phyloP scores from a whole-genome alignment of 371 early-diverging fungal genomes.

The Cladochytrium tenue region DNA sequence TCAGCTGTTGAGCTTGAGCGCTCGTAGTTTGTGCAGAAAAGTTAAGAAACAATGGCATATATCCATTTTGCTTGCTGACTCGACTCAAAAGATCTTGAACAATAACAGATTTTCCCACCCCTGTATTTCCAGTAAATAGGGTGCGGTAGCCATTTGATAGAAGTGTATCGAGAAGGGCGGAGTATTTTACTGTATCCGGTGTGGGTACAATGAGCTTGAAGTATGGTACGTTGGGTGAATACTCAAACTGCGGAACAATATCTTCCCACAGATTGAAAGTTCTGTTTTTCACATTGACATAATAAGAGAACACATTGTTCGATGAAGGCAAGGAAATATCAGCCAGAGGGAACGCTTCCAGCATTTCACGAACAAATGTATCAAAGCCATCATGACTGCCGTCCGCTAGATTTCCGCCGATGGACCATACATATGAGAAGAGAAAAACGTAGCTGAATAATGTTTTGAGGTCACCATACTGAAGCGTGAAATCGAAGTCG shows the following conservation, averaged over 20 bases:
- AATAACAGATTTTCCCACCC: constrained; percentile 53
- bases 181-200: constrained; percentile 47
- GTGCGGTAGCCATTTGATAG: constrained; percentile 35
- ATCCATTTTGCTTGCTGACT: constrained; percentile 38
- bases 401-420: constrained; percentile 52
- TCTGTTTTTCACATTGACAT: constrained; percentile 36
- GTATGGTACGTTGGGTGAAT: constrained; percentile 42
- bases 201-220: constrained; percentile 58
- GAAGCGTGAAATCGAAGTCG: constrained; percentile 36
- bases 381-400: constrained; percentile 50
- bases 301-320: constrained; percentile 39
- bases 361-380: constrained; percentile 40
- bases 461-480: constrained; percentile 26
- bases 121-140: constrained; percentile 47
- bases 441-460: constrained; percentile 44
- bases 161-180: constrained; percentile 40
- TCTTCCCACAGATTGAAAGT: constrained; percentile 48
- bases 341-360: constrained; percentile 34
- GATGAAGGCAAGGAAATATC: constrained; percentile 40
- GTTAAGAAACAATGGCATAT: constrained; percentile 36
- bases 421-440: constrained; percentile 45
- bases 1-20: constrained; percentile 45
- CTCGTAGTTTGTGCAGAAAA: constrained; percentile 53
- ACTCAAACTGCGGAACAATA: constrained; percentile 42
- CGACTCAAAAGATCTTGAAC: constrained; percentile 42